Base-by-base conservation (phyloP, 345 rosid species). In the Gossypium australe region DNA sequence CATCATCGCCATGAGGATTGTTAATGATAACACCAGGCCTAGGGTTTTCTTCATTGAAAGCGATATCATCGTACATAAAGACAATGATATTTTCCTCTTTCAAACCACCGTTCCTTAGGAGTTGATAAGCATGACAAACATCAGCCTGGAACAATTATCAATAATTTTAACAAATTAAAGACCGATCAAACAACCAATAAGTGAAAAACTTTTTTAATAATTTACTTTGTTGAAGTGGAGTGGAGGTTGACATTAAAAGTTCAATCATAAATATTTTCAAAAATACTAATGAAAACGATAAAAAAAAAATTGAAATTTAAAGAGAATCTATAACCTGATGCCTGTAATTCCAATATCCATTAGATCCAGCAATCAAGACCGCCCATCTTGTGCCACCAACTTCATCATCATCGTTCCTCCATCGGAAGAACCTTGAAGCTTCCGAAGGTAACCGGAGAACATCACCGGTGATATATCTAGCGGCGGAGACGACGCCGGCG, bases 41-140 rank as follows among this genome's bases (percentile, higher is more conserved):
- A 22, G 99, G 99, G 83, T 95, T 95, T 86, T 91, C 97, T 56
- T 70, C 80, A 73, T 90, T 76, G 64, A 38, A 4, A 38, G 99
- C 97, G 73, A 95, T 93, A 82, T 95, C 99, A 81, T 95, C 99
- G 71, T 93, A 93, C 97, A 95, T 93, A 79, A 93, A 93, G 52
- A 93, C 97, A 49, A 95, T 78, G 9, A 95, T 93, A 70, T 95
- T 95, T 82, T 95, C 99, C 58, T 95, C 99, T 74, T 91, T 91
- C 70, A 95, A 52, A 51, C 98, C 99, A 11, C 99, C 99, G 78
- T 91, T 88, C 83, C 77, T 95, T 84, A 95, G 70, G 65, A 93
- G 85, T 84, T 95, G 99, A 84, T 93, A 95, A 16, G 99, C 97
- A 83, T 95, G 99, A 64, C 98, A 95, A 55, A 95, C 81, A 86